Evolutionary conservation across 768 basidiomycete species (phyloP), one percentile per base, ranked within the genome.

Genomic region (Russula brevipes): DNA sequence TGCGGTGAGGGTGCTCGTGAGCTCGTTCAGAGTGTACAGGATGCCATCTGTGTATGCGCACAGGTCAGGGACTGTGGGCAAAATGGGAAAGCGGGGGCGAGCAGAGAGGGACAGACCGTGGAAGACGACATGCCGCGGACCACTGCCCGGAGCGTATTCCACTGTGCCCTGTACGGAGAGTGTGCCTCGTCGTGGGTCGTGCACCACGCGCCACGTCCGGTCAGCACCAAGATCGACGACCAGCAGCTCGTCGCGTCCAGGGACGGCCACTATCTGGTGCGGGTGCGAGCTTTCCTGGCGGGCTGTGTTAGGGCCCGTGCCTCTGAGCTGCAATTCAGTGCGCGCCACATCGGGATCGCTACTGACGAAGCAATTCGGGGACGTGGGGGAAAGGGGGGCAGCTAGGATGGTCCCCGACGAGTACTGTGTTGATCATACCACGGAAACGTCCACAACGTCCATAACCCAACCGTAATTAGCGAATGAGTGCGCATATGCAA

Each of bases 201-300:
- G 80, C 66, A 74, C 75, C 62, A 87, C 76, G 59, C 82, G 76
- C 74, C 81, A 85, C 16, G 91, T 80, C 57, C 79, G 78, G 71
- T 94, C 92, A 3, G 59, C 24, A 24, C 24, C 24, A 24, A 75
- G 68, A 70, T 79, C 69, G 73, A 76, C 69, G 72, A 75, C 67
- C 60, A 69, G 60, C 74, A 80, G 68, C 64, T 77, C 63, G 53
- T 70, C 50, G 66, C 66, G 57, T 57, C 68, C 54, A 74, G 77
- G 10, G 68, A 80, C 12, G 1, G 75, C 60, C 63, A 71, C 39
- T 73, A 85, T 83, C 69, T 93, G 88, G 74, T 94, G 92, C 0
- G 89, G 88, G 70, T 94, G 93, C 4, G 90, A 80, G 5, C 76
- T 73, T 59, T 85, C 81, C 71, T 94, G 93, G 39, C 92, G 81